phyloP scores from a whole-genome alignment of 179 eudicot genomes.

The Beta corolliflora region DNA sequence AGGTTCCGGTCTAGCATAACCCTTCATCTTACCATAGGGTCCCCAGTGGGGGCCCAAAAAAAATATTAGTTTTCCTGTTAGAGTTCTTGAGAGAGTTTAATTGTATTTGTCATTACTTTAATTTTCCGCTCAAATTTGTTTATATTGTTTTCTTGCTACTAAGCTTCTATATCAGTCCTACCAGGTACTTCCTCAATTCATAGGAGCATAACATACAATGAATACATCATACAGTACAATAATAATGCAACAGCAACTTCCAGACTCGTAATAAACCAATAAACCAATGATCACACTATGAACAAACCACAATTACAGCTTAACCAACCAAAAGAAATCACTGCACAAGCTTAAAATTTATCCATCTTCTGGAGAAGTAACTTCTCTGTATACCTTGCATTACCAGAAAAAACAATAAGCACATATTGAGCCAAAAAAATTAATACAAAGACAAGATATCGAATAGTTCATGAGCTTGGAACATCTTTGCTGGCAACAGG shows the following conservation, averaged over 20 bases:
- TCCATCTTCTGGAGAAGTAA: background rate
- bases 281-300: constrained; percentile 28
- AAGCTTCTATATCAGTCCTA: background rate
- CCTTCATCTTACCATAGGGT: too few species aligned
- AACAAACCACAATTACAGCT: constrained; percentile 24
- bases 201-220: background rate
- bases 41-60: too few species aligned
- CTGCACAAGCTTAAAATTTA: constrained; percentile 28
- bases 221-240: background rate
- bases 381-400: constrained; percentile 19
- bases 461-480: constrained; percentile 18
- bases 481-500: constrained; percentile 20
- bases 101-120: too few species aligned
- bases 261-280: constrained; percentile 13
- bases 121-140: too few species aligned
- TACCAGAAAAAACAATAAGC: constrained; percentile 17
- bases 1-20: too few species aligned
- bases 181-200: background rate
- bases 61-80: too few species aligned
- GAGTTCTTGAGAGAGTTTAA: too few species aligned
- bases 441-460: background rate
- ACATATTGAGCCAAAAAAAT: constrained; percentile 5
- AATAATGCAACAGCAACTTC: background rate
- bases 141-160: too few species aligned
- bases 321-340: constrained; percentile 15